Evolutionary conservation across 768 basidiomycete genomes (phyloP).

Genomic region (Psilocybe cyanescens): DNA sequence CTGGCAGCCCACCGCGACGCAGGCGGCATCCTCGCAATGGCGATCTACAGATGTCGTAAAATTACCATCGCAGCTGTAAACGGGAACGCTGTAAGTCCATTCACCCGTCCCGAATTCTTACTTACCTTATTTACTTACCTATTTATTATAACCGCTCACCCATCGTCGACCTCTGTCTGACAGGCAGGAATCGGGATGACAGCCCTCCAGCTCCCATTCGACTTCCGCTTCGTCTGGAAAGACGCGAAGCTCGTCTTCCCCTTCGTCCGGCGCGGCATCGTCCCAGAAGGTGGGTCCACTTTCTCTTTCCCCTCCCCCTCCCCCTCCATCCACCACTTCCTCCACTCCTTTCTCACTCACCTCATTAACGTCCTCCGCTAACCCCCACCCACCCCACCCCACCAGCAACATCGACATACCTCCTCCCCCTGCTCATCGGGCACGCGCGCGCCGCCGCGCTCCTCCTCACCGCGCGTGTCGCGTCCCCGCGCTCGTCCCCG

Average conservation of each 20-base stretch:
- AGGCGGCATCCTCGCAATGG: conserved; percentile 50
- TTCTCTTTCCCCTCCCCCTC: background rate
- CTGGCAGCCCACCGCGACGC: conserved; percentile 46
- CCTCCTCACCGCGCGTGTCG: conserved; percentile 50
- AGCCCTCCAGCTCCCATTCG: conserved; percentile 52
- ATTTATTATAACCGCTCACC: too few relatives aligned
- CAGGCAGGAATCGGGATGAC: conserved; percentile 56
- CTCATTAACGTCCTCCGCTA: background rate
- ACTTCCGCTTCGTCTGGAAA: conserved; percentile 56
- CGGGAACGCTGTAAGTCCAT: conserved; percentile 45
- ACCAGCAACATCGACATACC: conserved; percentile 37
- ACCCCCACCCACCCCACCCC: background rate
- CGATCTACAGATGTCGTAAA: conserved; percentile 57
- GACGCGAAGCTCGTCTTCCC: conserved; percentile 53
- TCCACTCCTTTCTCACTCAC: background rate
- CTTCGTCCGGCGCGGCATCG: conserved; percentile 53
- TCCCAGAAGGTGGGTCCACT: conserved; percentile 23
- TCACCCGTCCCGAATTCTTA: background rate
- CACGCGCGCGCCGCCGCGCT: conserved; percentile 54
- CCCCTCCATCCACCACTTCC: background rate
- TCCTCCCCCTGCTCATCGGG: conserved; percentile 59
- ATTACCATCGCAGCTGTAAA: conserved; percentile 57
- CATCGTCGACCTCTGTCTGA: too few relatives aligned
- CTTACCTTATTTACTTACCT: background rate
- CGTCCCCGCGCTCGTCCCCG: conserved; percentile 46